Evolutionary conservation across 2,329 filamentous ascomycete genomes (phyloP), one percentile per base, ranked within the genome.

Genomic region (Zalaria obscura): DNA sequence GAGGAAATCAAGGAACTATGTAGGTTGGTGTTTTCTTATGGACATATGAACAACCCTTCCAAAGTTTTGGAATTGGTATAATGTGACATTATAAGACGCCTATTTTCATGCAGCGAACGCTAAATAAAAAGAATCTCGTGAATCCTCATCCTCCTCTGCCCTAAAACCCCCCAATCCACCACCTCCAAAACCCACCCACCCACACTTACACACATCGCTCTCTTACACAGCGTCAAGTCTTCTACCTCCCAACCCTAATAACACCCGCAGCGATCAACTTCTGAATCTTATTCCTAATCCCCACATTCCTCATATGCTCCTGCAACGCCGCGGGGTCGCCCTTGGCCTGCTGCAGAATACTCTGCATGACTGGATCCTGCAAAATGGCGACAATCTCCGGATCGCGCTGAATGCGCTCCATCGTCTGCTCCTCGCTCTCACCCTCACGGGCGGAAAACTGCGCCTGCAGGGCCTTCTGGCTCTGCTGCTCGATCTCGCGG

Each of bases 301-400:
- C 74, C 0, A 86, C 76, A 69, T 96, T 98, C 70, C 80, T 84
- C 84, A 98, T 94, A 65, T 98, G 93, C 63, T 98, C 89, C 60
- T 93, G 82, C 48, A 98, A 75, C 36, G 91, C 91, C 38, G 82
- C 82, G 11, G 91, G 91, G 56, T 98, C 84, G 42, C 77, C 78
- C 72, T 96, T 93, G 36, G 91, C 91, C 67, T 98, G 91, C 62
- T 96, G 88, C 43, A 96, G 76, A 51, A 95, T 95, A 50, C 82
- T 83, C 67, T 98, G 87, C 89, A 98, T 96, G 58, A 98, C 80
- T 10, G 91, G 91, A 58, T 98, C 91, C 73, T 48, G 26, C 3
- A 36, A 38, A 38, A 46, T 44, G 27, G 41, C 38, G 3, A 45
- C 25, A 7, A 40, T 38, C 67, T 95, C 89, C 5, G 88, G 89